Conservation (phyloP, 208 protist genomes). For the Leishmania guyanensis region DNA sequence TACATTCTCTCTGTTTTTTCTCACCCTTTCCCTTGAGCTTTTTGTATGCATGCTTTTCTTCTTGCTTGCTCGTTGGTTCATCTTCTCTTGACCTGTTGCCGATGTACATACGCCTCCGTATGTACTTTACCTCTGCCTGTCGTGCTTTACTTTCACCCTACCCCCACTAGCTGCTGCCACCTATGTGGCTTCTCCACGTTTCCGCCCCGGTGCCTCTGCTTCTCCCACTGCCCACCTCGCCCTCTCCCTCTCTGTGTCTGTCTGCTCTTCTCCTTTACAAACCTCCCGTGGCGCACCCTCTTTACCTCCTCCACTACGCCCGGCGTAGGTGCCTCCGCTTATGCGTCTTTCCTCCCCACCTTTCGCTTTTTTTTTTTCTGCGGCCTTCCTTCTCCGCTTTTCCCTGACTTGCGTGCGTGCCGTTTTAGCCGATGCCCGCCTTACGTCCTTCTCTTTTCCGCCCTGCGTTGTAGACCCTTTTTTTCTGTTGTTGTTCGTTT, state of each 20-base stretch:
- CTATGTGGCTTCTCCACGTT: too few species aligned
- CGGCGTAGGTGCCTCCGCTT: too few species aligned
- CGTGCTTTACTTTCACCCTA: background rate
- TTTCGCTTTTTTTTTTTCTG: background rate
- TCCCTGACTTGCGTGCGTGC: too few species aligned
- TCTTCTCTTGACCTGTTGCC: background rate
- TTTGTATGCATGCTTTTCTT: background rate
- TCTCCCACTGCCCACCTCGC: background rate
- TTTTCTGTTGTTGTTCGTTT: too few species aligned
- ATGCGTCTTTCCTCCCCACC: background rate
- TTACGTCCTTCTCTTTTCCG: too few species aligned
- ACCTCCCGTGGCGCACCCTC: too few species aligned
- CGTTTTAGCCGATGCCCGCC: too few species aligned
- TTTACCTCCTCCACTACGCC: too few species aligned
- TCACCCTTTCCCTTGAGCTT: background rate
- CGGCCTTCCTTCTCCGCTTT: too few species aligned
- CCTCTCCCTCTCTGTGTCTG: background rate
- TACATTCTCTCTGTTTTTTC: conserved; percentile 12
- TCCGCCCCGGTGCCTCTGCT: too few species aligned
- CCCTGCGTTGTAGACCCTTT: too few species aligned
- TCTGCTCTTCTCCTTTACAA: background rate
- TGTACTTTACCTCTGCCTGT: background rate
- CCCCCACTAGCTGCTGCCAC: too few species aligned
- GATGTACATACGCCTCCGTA: background rate
- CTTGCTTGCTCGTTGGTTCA: background rate